Evolutionary conservation across 805 yeast genomes (phyloP), one percentile per base, ranked within the genome.

Genomic region (Metschnikowia picachoensis): DNA sequence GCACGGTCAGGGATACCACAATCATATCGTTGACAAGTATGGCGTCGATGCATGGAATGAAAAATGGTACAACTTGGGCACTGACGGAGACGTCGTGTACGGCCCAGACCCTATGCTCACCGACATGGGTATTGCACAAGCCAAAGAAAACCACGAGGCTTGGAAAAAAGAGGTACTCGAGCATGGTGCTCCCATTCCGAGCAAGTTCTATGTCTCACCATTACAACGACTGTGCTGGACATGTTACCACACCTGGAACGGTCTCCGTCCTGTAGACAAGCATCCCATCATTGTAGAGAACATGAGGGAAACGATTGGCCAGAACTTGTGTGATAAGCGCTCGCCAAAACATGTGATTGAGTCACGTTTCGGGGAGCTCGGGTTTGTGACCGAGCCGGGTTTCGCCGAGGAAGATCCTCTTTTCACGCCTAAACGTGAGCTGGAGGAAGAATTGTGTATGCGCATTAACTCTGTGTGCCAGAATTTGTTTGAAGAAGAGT

Each of bases 1-100:
- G 58, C 89, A 83, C 55, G 89, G 88, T 6, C 86, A 83, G 60
- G 89, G 88, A 0, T 77, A 64, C 57, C 90, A 83, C 51, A 83
- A 83, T 54, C 67, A 70, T 37, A 74, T 78, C 3, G 78, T 81
- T 13, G 65, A 64, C 17, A 72, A 76, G 48, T 81, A 80, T 54
- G 87, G 87, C 10, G 45, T 68, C 15, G 70, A 72, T 2, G 77
- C 63, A n/a, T 83, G 88, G 90, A 64, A 78, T 53, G 54, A 58
- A 0, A 72, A 80, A 47, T 82, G 82, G 82, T 70, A 80, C 6
- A 63, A 64, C 13, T 48, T 73, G 37, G 65, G 69, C 5, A 82
- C 82, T 2, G 83, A 80, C 56, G 85, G 82, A 4, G 77, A 73
- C 37, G 64, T 76, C 2, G 63, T 57, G 0, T 82, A 80, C 77